Percentiles rank a stretch among this genome's conserved stretches.
Conservation (phyloP, 1,284 basidiomycete species). For the Cutaneotrichosporon mucoides region DNA sequence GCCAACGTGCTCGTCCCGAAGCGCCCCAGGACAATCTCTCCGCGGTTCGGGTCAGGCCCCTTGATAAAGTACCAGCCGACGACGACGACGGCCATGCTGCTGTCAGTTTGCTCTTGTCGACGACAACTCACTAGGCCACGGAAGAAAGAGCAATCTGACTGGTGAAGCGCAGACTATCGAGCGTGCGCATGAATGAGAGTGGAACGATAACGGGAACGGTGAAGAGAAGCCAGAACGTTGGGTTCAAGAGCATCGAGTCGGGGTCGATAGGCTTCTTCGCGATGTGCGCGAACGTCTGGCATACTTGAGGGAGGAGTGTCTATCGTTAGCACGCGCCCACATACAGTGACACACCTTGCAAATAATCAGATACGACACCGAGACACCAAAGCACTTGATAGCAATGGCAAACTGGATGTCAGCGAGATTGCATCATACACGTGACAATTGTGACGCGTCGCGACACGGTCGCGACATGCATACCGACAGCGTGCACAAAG, state of each 20-base stretch:
- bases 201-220: conserved; percentile 82
- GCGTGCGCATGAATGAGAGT: conserved; percentile 74
- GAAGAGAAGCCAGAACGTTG: conserved; percentile 75
- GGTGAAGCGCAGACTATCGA: conserved; percentile 60
- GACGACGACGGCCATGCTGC: conserved; percentile 63
- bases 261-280: conserved; percentile 56
- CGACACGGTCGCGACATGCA: not conserved
- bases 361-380: conserved; percentile 91
- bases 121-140: conserved; percentile 61
- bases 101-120: too few species aligned
- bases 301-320: conserved; percentile 86
- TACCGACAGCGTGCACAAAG: not conserved
- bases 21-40: conserved; percentile 38
- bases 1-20: conserved; percentile 51
- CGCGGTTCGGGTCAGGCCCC: conserved; percentile 36
- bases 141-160: conserved; percentile 48
- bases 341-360: conserved; percentile 62
- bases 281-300: conserved; percentile 73
- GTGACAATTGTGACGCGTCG: not conserved
- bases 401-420: conserved; percentile 78
- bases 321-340: conserved; percentile 8
- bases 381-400: conserved; percentile 94
- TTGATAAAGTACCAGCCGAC: conserved; percentile 49
- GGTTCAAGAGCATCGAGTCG: conserved; percentile 61
- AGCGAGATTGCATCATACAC: not conserved